A percentile compares a stretch with the other conserved stretches of the same genome.
Conservation (phyloP, 1,139 yeast species). For the Barnettozyma hawaiiensis region DNA sequence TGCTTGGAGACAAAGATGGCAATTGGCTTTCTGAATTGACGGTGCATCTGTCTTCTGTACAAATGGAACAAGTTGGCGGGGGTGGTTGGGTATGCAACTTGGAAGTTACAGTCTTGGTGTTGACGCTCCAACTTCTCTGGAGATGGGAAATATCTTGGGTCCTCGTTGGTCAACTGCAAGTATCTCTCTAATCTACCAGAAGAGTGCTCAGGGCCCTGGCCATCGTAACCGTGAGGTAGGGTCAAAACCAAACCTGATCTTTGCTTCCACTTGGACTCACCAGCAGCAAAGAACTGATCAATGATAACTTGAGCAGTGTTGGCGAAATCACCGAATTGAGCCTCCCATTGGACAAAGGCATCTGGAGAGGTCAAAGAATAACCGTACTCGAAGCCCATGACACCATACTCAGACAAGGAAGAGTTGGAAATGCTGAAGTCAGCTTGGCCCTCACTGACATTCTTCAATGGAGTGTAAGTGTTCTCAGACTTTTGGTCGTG, state of each 20-base stretch:
- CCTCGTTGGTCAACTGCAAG: slow-evolving; percentile 93
- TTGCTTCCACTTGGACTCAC: slow-evolving; percentile 98
- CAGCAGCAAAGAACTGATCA: slow-evolving; percentile 96
- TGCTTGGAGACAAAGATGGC: slow-evolving; percentile 86
- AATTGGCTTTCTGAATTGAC: slow-evolving; percentile 98
- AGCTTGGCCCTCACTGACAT: slow-evolving; percentile 76
- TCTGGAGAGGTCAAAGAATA: slow-evolving; percentile 97
- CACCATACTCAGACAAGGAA: slow-evolving; percentile 98
- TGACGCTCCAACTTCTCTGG: slow-evolving; percentile 88
- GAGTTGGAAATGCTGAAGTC: slow-evolving; percentile 88
- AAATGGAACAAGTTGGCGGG: slow-evolving; percentile 97
- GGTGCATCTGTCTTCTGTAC: slow-evolving; percentile 98
- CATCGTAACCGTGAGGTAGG: slow-evolving; percentile 98
- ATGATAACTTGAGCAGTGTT: slow-evolving; percentile 97
- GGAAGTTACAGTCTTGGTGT: slow-evolving; percentile 98
- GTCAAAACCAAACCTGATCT: slow-evolving; percentile 94
- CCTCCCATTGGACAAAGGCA: slow-evolving; percentile 98
- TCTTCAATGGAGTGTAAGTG: slow-evolving; percentile 78
- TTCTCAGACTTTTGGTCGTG: slow-evolving; percentile 90
- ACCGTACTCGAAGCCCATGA: slow-evolving; percentile 98
- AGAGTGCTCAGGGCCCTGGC: slow-evolving; percentile 99
- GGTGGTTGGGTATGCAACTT: slow-evolving; percentile 96
- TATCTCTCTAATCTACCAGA: slow-evolving; percentile 97
- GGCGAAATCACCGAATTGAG: slow-evolving; percentile 99
- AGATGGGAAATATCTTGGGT: slow-evolving; percentile 89